phyloP scores from a whole-genome alignment of 371 early-diverging fungal species.

The Mucor mucedo region DNA sequence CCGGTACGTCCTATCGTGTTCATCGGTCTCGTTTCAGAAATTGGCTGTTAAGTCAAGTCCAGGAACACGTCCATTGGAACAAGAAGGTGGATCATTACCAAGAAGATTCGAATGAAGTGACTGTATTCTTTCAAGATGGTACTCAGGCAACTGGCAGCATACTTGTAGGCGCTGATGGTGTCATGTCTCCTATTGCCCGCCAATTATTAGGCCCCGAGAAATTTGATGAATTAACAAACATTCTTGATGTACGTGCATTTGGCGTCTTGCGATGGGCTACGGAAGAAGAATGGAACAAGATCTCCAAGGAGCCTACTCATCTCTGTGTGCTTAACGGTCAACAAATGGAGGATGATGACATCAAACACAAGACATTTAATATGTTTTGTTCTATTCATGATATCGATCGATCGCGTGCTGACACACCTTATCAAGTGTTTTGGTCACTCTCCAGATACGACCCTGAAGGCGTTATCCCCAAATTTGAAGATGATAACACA shows the following conservation, averaged over 20 bases:
- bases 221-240: background rate
- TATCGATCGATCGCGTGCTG: constrained; percentile 2
- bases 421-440: constrained; percentile 5
- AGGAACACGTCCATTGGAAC: constrained; percentile 17
- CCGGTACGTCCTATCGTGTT: constrained; percentile 15
- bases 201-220: constrained; percentile 19
- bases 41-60: constrained; percentile 15
- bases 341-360: background rate
- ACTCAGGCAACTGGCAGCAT: constrained; percentile 17
- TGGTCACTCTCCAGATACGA: background rate
- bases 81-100: constrained; percentile 15
- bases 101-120: constrained; percentile 12
- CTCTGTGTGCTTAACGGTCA: background rate
- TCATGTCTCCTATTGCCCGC: constrained; percentile 14
- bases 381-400: constrained; percentile 11
- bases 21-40: constrained; percentile 17
- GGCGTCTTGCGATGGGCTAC: constrained; percentile 6
- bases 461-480: background rate
- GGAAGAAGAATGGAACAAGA: constrained; percentile 7
- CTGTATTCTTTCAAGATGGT: constrained; percentile 35
- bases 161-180: constrained; percentile 24
- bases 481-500: background rate
- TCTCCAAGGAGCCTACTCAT: background rate
- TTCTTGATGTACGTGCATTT: constrained; percentile 1
- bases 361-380: constrained; percentile 1